phyloP scores from a whole-genome alignment of 345 rosid species.

The Ceriops tagal region DNA sequence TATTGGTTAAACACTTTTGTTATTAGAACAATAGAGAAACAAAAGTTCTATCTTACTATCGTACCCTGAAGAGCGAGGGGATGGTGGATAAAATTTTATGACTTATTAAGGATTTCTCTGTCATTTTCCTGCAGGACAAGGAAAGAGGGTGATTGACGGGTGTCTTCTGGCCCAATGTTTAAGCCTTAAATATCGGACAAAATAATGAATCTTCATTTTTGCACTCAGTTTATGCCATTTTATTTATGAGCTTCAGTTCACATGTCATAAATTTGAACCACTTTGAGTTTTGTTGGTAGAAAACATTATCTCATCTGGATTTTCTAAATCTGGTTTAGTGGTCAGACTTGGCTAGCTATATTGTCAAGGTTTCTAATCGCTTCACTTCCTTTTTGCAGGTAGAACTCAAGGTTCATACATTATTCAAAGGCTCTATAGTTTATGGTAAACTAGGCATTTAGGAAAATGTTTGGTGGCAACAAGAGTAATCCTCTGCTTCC shows the following conservation, averaged over 20 bases:
- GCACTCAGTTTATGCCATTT: too few species aligned
- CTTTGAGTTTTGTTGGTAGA: not conserved
- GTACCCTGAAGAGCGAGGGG: too few species aligned
- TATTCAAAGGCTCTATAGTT: constrained; percentile 19
- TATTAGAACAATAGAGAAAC: not conserved
- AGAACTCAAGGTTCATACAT: constrained; percentile 9
- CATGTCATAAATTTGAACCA: too few species aligned
- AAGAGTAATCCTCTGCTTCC: constrained; percentile 51
- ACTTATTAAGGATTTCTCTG: not conserved
- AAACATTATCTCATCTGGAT: not conserved
- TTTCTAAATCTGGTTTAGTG: too few species aligned
- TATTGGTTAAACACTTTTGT: not conserved
- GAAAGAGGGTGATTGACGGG: too few species aligned
- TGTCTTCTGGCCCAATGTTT: too few species aligned
- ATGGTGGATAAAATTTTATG: not conserved
- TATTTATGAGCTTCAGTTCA: too few species aligned
- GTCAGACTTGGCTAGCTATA: not conserved
- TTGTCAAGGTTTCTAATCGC: not conserved
- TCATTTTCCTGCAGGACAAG: too few species aligned
- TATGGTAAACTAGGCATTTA: constrained; percentile 9
- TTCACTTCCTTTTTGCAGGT: constrained; percentile 28
- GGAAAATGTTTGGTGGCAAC: constrained; percentile 70
- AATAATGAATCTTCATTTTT: too few species aligned
- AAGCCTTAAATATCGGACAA: too few species aligned
- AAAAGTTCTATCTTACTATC: not conserved